A percentile compares a stretch with the other conserved stretches of the same genome.
Evolutionary conservation across 2,329 filamentous ascomycete genomes (phyloP).

Genomic region (Fusarium burgessii): DNA sequence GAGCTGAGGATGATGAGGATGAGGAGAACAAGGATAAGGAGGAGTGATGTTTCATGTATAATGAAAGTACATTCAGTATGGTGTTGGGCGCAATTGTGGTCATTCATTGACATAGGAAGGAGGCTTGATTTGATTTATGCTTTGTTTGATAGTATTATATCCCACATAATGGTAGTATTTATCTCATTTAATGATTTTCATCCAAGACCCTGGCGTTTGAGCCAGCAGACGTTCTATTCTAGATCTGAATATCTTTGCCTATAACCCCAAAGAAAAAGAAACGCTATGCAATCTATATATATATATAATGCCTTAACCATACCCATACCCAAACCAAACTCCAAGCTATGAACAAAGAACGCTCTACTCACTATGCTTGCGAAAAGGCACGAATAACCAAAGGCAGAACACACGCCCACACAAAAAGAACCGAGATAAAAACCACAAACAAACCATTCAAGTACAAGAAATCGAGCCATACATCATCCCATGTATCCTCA

Average conservation of each 20-base stretch:
- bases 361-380: neutral
- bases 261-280: neutral
- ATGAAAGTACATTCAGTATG: constrained; percentile 22
- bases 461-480: neutral
- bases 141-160: constrained; percentile 26
- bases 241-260: too few species aligned
- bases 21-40: constrained; percentile 51
- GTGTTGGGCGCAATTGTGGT: constrained; percentile 34
- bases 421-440: neutral
- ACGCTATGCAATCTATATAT: neutral
- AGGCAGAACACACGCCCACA: neutral
- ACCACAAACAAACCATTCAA: neutral
- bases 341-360: neutral
- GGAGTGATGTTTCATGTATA: constrained; percentile 40
- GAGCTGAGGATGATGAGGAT: constrained; percentile 63
- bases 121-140: constrained; percentile 18
- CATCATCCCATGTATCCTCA: neutral
- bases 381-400: neutral
- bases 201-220: neutral
- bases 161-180: constrained; percentile 30
- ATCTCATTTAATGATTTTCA: neutral
- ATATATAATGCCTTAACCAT: neutral
- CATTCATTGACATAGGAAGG: constrained; percentile 14
- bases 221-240: neutral
- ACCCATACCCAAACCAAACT: neutral